Evolutionary conservation across 169 alveolate genomes (phyloP), one percentile per base, ranked within the genome.

Genomic region (Plasmodium gonderi): DNA sequence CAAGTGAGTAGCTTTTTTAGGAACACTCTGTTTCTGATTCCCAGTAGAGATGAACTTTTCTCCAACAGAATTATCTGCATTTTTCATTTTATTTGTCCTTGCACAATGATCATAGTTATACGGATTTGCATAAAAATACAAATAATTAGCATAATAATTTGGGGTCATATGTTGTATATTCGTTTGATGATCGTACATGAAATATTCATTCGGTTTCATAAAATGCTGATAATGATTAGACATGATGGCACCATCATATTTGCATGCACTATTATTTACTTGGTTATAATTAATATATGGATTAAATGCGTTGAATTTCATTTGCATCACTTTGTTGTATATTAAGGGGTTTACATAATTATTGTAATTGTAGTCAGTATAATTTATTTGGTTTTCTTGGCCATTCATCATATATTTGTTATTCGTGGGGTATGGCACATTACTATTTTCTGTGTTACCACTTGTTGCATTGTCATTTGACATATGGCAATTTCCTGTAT

Each of bases 251-350:
- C 51, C 68, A 2, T 74, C 80, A 23, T 49, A 60, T 74, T 74
- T 75, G 33, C 79, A 45, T 42, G 44, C 60, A 20, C 17, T 87
- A 75, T 75, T 60, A 87, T 87, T 87, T 75, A 51, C 33, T 36
- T 87, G 93, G 20, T 75, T 75, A 29, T 87, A 87, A 75, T 75
- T 87, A 33, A 87, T 45, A 75, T 87, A 87, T 7, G 85, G 87
- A 26, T 36, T 87, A 40, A n/a, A 75, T 17, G 89, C 11, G n/a
- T 87, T 51, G 31, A 38, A 42, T 38, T 87, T 87, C 65, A 75
- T 87, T 75, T 74, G 83, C 79, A 80, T 80, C 49, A 87, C 45
- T 87, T 87, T 87, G 45, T 74, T 87, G 47, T 87, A 75, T 6
- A 74, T 42, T 14, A 75, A 14, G 1, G 78, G 78, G 49, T 69